These are phyloP conservation scores for Zopfochytrium polystomum DNA, from an alignment of 371 early-diverging fungal genomes.

Conservation along the genomic window DNA sequence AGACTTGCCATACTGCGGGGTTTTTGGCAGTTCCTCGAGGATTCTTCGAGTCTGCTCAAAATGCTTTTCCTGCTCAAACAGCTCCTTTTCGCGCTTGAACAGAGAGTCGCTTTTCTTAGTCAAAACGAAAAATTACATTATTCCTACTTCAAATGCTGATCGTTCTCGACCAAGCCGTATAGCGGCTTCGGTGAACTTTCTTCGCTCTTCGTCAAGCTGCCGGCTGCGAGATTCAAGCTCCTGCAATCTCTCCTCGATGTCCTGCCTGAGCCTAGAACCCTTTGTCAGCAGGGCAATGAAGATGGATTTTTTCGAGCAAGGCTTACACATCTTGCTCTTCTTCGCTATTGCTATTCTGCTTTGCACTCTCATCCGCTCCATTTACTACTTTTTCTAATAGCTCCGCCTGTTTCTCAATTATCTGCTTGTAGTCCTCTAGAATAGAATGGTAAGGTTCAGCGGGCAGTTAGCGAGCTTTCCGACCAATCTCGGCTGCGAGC, in stretches of 20 bases:
- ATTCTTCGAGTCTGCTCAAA: slow-evolving; percentile 11
- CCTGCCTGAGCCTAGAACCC: slow-evolving; percentile 10
- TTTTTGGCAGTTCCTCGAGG: slow-evolving; percentile 30
- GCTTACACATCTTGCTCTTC: slow-evolving; percentile 12
- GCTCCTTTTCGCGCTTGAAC: slow-evolving; percentile 26
- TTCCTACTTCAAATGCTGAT: slow-evolving; percentile 38
- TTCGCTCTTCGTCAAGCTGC: slow-evolving; percentile 55
- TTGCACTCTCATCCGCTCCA: slow-evolving; percentile 5
- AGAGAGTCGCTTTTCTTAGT: neutral
- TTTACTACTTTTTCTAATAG: slow-evolving; percentile 17
- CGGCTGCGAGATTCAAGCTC: slow-evolving; percentile 33
- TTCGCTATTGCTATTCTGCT: neutral
- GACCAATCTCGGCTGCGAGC: slow-evolving; percentile 2
- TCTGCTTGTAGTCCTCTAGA: slow-evolving; percentile 18
- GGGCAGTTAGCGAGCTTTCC: neutral
- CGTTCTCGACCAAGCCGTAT: slow-evolving; percentile 58
- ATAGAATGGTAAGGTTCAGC: neutral
- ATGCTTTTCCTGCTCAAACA: slow-evolving; percentile 26
- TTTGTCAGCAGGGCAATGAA: neutral
- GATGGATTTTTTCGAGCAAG: neutral
- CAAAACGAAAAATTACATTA: neutral
- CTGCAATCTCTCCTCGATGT: slow-evolving; percentile 3
- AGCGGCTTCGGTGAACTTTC: slow-evolving; percentile 58
- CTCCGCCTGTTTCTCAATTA: slow-evolving; percentile 14
- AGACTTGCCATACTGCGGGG: slow-evolving; percentile 25